phyloP scores from a whole-genome alignment of 495 filamentous ascomycete species.

The Aspergillus egyptiacus region DNA sequence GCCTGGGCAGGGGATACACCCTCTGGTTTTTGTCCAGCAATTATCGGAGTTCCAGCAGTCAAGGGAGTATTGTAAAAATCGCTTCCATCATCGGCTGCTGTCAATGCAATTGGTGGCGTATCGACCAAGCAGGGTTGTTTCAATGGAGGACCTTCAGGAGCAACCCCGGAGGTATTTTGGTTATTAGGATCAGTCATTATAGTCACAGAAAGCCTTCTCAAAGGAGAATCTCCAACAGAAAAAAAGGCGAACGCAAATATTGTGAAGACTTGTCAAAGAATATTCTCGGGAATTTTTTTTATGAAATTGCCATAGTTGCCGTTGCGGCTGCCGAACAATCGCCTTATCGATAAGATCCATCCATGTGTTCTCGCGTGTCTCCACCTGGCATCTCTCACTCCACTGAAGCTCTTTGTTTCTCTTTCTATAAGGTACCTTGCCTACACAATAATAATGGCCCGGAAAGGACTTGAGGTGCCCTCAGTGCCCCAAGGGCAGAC shows the following conservation, averaged over 20 bases:
- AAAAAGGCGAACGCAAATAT: neutral
- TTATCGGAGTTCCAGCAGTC: slow-evolving; percentile 24
- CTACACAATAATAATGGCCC: slow-evolving; percentile 12
- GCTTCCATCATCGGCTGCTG: slow-evolving; percentile 33
- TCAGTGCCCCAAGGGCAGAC: slow-evolving; percentile 3
- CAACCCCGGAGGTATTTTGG: slow-evolving; percentile 7
- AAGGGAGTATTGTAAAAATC: slow-evolving; percentile 42
- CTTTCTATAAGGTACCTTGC: slow-evolving; percentile 1
- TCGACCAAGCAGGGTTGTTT: slow-evolving; percentile 26
- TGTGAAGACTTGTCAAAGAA: neutral
- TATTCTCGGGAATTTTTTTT: slow-evolving; percentile 17
- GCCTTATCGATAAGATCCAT: slow-evolving; percentile 32
- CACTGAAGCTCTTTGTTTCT: neutral
- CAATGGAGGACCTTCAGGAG: slow-evolving; percentile 19
- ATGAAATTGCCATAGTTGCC: slow-evolving; percentile 30
- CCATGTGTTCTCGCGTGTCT: no score
- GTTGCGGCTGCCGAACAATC: slow-evolving; percentile 27
- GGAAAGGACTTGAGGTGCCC: slow-evolving; percentile 10
- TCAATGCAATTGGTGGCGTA: slow-evolving; percentile 32
- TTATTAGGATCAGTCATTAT: slow-evolving; percentile 42
- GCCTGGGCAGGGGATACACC: neutral
- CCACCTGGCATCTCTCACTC: no score
- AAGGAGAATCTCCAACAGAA: neutral
- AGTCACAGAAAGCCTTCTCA: slow-evolving; percentile 4
- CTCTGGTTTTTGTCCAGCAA: slow-evolving; percentile 1